phyloP scores from a whole-genome alignment of 345 rosid genomes.

The Conringia planisiliqua region DNA sequence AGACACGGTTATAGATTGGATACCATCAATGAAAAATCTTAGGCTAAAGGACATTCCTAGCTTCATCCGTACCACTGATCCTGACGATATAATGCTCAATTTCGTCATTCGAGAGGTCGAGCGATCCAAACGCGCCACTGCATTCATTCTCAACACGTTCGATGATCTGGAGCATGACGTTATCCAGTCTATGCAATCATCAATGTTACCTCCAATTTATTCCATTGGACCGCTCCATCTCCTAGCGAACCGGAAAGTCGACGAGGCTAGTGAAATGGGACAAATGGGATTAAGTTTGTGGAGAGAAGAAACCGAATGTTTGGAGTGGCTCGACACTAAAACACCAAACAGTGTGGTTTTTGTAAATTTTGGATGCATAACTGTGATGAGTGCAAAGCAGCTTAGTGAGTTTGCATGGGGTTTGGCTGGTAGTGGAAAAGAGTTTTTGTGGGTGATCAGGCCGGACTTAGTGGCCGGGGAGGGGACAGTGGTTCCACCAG shows the following conservation, averaged over 20 bases:
- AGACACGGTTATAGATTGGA: conserved; percentile 38
- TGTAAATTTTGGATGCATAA: conserved; percentile 17
- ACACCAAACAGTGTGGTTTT: conserved; percentile 20
- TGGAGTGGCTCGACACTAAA: conserved; percentile 31
- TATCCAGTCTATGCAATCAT: conserved; percentile 15
- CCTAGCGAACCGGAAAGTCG: neutral
- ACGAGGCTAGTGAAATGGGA: neutral
- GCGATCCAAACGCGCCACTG: conserved; percentile 24
- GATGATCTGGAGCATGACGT: conserved; percentile 32
- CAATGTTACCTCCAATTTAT: conserved; percentile 27
- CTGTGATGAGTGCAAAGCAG: conserved; percentile 14
- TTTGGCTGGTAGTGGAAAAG: conserved; percentile 44
- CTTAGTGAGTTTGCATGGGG: conserved; percentile 49
- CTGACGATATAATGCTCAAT: conserved; percentile 23
- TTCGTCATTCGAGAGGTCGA: conserved; percentile 12
- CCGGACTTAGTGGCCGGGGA: conserved; percentile 47
- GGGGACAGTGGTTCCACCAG: conserved; percentile 34
- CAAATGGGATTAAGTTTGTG: conserved; percentile 19
- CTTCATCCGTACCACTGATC: conserved; percentile 35
- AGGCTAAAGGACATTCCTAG: conserved; percentile 36
- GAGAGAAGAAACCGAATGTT: conserved; percentile 34
- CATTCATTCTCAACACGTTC: conserved; percentile 39
- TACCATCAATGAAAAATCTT: conserved; percentile 34
- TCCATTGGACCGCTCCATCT: conserved; percentile 24
- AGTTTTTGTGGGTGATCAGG: conserved; percentile 52